Evolutionary conservation across 805 yeast species (phyloP).

Genomic region (Barnettozyma sucrosica): DNA sequence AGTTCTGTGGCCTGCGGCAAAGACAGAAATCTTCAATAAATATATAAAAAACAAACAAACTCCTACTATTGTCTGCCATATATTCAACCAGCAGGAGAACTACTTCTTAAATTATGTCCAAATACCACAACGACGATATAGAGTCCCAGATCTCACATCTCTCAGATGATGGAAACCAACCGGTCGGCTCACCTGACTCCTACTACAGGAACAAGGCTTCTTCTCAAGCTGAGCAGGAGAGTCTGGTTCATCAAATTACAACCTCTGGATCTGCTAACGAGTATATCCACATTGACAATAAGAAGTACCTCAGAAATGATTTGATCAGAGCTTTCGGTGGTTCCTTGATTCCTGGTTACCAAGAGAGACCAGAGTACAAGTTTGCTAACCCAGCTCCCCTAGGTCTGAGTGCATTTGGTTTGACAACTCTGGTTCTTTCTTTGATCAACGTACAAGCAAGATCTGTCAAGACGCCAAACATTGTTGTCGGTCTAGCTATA

Average conservation of each 20-base stretch:
- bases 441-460: constrained; percentile 50
- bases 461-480: constrained; percentile 47
- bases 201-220: constrained; percentile 5
- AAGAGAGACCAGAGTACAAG: constrained; percentile 41
- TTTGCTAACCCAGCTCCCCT: constrained; percentile 63
- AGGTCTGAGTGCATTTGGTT: constrained; percentile 56
- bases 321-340: constrained; percentile 64
- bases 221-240: background rate
- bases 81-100: too few relatives aligned
- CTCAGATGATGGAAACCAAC: constrained; percentile 12
- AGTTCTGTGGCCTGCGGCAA: background rate
- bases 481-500: constrained; percentile 55
- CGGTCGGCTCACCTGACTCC: constrained; percentile 4
- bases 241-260: constrained; percentile 15
- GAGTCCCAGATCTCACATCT: constrained; percentile 16
- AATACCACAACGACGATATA: constrained; percentile 7
- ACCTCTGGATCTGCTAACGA: constrained; percentile 25
- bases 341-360: constrained; percentile 55
- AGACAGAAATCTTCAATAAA: background rate
- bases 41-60: background rate
- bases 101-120: background rate
- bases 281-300: constrained; percentile 22
- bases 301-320: constrained; percentile 36
- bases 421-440: constrained; percentile 56
- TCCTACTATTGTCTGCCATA: too few relatives aligned